phyloP scores from a whole-genome alignment of 345 rosid genomes.

The Capsella bursapastoris region DNA sequence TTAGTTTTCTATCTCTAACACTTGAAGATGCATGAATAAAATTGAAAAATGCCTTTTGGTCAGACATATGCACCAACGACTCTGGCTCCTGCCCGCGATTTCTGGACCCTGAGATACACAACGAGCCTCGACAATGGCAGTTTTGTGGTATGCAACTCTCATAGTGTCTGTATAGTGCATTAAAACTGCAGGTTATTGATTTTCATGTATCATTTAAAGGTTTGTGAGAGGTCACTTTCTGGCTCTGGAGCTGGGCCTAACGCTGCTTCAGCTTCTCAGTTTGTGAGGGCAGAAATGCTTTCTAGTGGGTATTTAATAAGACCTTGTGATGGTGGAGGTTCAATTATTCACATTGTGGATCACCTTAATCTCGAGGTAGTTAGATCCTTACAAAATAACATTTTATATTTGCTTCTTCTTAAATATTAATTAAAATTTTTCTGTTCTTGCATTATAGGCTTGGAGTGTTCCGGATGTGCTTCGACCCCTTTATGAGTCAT shows the following conservation, averaged over 20 bases:
- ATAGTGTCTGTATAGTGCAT: not conserved
- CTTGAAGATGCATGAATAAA: not conserved
- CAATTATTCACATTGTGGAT: conserved; percentile 96
- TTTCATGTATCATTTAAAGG: conserved; percentile 46
- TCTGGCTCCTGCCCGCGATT: conserved; percentile 97
- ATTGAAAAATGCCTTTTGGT: conserved; percentile 28
- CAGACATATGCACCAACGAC: conserved; percentile 98
- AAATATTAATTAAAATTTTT: not conserved
- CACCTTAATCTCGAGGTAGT: conserved; percentile 92
- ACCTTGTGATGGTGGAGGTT: conserved; percentile 99
- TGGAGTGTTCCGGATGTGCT: conserved; percentile 99
- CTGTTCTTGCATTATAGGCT: conserved; percentile 55
- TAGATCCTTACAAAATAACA: not conserved
- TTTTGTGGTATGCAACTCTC: conserved; percentile 74
- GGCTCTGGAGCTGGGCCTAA: conserved; percentile 95
- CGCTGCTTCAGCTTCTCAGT: conserved; percentile 78
- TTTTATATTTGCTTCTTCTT: not conserved
- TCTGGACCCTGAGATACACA: conserved; percentile 98
- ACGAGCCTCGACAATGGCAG: conserved; percentile 94
- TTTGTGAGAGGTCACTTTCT: conserved; percentile 98
- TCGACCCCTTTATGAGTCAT: conserved; percentile 93
- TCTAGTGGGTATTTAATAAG: conserved; percentile 97
- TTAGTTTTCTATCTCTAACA: conserved; percentile 10
- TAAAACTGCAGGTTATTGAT: not conserved
- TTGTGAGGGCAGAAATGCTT: conserved; percentile 96